A percentile compares a stretch with the other conserved stretches of the same genome.
These are phyloP conservation scores for Geosmithia flava DNA, from an alignment of 2,329 filamentous ascomycete species.

Conservation along the genomic window DNA sequence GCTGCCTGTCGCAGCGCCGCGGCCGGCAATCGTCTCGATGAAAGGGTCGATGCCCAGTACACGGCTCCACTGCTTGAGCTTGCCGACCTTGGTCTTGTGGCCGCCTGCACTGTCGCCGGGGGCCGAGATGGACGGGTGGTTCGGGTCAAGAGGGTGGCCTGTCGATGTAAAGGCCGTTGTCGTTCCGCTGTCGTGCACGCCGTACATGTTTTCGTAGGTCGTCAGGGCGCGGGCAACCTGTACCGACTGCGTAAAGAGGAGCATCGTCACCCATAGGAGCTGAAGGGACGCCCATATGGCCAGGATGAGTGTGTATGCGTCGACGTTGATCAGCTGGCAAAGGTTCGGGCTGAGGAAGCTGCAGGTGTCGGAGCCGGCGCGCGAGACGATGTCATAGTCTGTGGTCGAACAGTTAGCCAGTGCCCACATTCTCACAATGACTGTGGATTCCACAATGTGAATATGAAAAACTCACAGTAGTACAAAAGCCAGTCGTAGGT, in stretches of 20 bases:
- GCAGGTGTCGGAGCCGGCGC: slow-evolving; percentile 46
- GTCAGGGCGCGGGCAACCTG: slow-evolving; percentile 90
- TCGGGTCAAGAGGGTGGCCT: slow-evolving; percentile 56
- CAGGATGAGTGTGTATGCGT: slow-evolving; percentile 73
- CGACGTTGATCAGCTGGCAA: slow-evolving; percentile 66
- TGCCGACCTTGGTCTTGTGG: slow-evolving; percentile 48
- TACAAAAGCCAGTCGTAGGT: slow-evolving; percentile 61
- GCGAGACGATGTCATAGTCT: slow-evolving; percentile 53
- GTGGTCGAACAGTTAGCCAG: neutral
- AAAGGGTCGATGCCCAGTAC: slow-evolving; percentile 89
- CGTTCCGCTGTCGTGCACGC: slow-evolving; percentile 48
- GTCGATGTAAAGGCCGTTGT: slow-evolving; percentile 72
- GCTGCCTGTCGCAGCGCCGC: slow-evolving; percentile 49
- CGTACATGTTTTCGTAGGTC: slow-evolving; percentile 93
- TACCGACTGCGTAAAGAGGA: slow-evolving; percentile 83
- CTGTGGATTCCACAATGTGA: neutral
- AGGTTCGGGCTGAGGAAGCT: slow-evolving; percentile 62
- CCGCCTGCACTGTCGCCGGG: slow-evolving; percentile 29
- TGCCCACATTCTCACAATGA: neutral
- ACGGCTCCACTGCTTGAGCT: slow-evolving; percentile 68
- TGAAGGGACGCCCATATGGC: slow-evolving; percentile 72
- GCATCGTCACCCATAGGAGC: slow-evolving; percentile 93
- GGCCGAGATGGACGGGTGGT: slow-evolving; percentile 50
- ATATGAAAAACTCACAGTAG: slow-evolving; percentile 42
- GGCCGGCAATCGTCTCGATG: slow-evolving; percentile 79